Evolutionary conservation across 116 monocot species (phyloP).

Genomic region (Iris pallida): DNA sequence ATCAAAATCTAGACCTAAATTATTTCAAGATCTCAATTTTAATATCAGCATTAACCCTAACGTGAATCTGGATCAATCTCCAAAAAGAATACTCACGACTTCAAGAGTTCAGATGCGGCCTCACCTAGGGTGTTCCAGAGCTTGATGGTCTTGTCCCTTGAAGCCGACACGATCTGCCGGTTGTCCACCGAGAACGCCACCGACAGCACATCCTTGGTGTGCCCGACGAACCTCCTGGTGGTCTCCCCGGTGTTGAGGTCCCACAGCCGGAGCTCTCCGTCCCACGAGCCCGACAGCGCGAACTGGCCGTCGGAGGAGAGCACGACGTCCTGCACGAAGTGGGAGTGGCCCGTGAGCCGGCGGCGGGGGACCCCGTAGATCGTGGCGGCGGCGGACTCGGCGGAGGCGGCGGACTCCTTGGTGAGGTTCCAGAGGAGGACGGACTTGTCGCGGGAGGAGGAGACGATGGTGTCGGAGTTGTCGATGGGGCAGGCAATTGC

Average conservation of each 20-base stretch:
- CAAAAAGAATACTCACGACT: too few relatives aligned
- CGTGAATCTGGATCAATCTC: too few relatives aligned
- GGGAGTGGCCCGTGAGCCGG: constrained; percentile 26
- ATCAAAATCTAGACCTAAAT: too few relatives aligned
- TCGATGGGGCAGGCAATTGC: constrained; percentile 20
- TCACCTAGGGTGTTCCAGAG: constrained; percentile 23
- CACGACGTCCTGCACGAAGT: constrained; percentile 29
- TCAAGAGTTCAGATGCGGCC: background rate
- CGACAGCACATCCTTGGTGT: constrained; percentile 17
- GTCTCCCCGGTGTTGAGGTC: constrained; percentile 14
- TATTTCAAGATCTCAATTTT: too few relatives aligned
- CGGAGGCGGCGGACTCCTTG: constrained; percentile 3
- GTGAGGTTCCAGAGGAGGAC: constrained; percentile 17
- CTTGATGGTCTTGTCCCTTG: constrained; percentile 17
- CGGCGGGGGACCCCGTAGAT: constrained; percentile 20
- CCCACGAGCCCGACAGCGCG: constrained; percentile 23
- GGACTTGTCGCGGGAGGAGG: constrained; percentile 26
- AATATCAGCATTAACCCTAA: too few relatives aligned
- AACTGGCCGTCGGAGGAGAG: constrained; percentile 29
- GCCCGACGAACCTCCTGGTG: constrained; percentile 17
- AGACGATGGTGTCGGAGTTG: constrained; percentile 16
- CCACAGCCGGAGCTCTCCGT: constrained; percentile 25
- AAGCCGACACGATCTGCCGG: constrained; percentile 25
- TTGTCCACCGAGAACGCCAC: constrained; percentile 25
- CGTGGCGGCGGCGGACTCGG: background rate